A percentile compares a stretch with the other conserved stretches of the same genome.
These are phyloP conservation scores for Stagonosporopsis vannaccii DNA, from an alignment of 2,329 filamentous ascomycete genomes.

Conservation along the genomic window DNA sequence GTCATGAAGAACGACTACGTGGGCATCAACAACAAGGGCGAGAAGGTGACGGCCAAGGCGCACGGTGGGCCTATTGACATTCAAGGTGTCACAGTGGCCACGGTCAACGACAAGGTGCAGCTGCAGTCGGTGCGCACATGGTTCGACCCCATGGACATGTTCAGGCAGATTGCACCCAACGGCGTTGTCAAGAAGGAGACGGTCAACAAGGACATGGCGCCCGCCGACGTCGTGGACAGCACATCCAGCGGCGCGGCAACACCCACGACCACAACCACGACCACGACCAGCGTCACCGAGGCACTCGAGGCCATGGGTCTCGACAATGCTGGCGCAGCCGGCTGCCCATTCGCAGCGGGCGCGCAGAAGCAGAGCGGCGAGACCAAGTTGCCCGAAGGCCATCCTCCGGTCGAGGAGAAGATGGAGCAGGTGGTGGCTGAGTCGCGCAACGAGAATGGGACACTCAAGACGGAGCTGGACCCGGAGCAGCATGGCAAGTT, in stretches of 20 bases:
- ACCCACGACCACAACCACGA: neutral
- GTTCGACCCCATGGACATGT: conserved; percentile 73
- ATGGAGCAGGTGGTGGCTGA: conserved; percentile 7
- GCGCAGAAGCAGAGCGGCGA: conserved; percentile 7
- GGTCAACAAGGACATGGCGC: conserved; percentile 46
- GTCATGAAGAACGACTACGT: conserved; percentile 72
- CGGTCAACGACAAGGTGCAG: conserved; percentile 66
- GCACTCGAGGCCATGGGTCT: conserved; percentile 9
- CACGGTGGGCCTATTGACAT: conserved; percentile 69
- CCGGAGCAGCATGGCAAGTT: conserved; percentile 19
- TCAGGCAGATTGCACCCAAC: conserved; percentile 66
- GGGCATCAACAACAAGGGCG: conserved; percentile 67
- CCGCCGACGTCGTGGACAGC: conserved; percentile 37
- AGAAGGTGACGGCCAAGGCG: conserved; percentile 68
- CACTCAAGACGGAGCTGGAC: conserved; percentile 16
- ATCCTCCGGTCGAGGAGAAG: conserved; percentile 11
- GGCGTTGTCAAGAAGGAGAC: conserved; percentile 57
- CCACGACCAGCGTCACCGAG: conserved; percentile 24
- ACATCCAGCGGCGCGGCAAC: conserved; percentile 17
- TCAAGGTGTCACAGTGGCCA: conserved; percentile 68
- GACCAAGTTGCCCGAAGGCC: conserved; percentile 7
- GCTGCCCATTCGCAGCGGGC: conserved; percentile 15
- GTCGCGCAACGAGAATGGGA: conserved; percentile 5
- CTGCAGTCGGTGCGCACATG: conserved; percentile 68
- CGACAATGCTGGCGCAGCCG: neutral